Base-by-base conservation (phyloP, 2,329 filamentous ascomycete genomes). In the Nannizziopsis barbatae region DNA sequence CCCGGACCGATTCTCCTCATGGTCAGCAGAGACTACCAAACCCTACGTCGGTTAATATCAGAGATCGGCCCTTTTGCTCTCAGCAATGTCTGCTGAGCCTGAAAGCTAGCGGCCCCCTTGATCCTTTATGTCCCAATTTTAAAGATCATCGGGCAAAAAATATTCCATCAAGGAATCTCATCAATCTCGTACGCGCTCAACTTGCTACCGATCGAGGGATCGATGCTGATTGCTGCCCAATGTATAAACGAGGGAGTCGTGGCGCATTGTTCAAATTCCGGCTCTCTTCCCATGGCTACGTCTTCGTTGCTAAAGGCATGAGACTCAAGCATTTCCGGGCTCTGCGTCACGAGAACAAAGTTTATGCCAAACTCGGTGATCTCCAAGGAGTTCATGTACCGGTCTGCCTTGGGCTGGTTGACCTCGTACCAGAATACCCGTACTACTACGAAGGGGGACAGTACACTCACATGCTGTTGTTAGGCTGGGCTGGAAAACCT, bases 31-130 rank as follows among this genome's bases (percentile, higher is more conserved):
- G n/a, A n/a, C n/a, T n/a, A n/a, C n/a, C n/a, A n/a, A n/a, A n/a
- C n/a, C n/a, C n/a, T n/a, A n/a, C n/a, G 52, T 38, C 42, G 50
- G 18, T 53, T 47, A 15, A 38, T 38, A 42, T 49, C 47, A 14
- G 42, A 53, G 32, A 37, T 51, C 27, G 42, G 44, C 8, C 50
- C 49, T 49, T 31, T 53, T 22, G 18, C 18, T 38, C 38, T 42
- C 18, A 11, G 27, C 27, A 57, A 67, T 36, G 30, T 31, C 0
- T 63, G 60, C 1, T 64, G 70, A 38, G 62, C 59, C 35, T 65
- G 62, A 40, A 62, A 70, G 56, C 47, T 50, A 35, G 56, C 58
- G 17, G 18, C 11, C 31, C 14, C 15, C 10, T 11, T 45, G 47
- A 30, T 35, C 50, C 9, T 42, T 39, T 30, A 14, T 41, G 14